Base-by-base conservation (phyloP, 306 rosid genomes). In the Rubus parviflorus region DNA sequence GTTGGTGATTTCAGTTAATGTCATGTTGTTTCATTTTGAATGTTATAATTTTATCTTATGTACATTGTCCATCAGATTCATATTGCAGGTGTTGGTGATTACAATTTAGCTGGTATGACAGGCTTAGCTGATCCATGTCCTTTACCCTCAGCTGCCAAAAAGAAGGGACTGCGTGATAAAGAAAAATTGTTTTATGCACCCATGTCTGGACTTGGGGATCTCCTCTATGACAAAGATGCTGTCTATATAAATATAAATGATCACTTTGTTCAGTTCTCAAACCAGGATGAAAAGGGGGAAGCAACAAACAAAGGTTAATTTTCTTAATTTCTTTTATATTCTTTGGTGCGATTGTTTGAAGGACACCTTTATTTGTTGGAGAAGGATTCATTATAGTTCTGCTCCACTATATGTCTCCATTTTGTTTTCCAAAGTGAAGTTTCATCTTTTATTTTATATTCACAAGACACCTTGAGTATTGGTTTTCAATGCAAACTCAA, bases 201-300 rank as follows among this genome's bases (percentile, higher is more conserved):
- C 49, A 92, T 92, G 98, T 95, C 98, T 76, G 98, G 97, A 64
- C 81, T 92, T 79, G 98, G 98, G 81, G 97, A 95, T 85, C 97
- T 95, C 79, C 68, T 92, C 81, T 92, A 95, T 52, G 98, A 95
- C 79, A 95, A 95, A 83, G 97, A 95, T 88, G 97, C 97, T 75
- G 93, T 89, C 60, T 95, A 95, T 87, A 86, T 95, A 84, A 90
- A 92, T 77, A 88, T 95, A 69, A 92, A 92, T 83, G 96, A 92
- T 66, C 97, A 90, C 81, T 83, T 88, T 53, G 93, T 92, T 52
- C 98, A 90, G 89, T 95, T 85, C 73, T 92, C 97, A 41, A 89
- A 87, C 67, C 82, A 42, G 66, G 97, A 81, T 80, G 94, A 87
- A 82, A 86, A 84, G 75, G 85, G 83, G 45, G 87, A 80, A 63